A percentile compares a stretch with the other conserved stretches of the same genome.
These are phyloP conservation scores for Jackrogersella multiformis DNA, from an alignment of 495 filamentous ascomycete species.

Conservation along the genomic window DNA sequence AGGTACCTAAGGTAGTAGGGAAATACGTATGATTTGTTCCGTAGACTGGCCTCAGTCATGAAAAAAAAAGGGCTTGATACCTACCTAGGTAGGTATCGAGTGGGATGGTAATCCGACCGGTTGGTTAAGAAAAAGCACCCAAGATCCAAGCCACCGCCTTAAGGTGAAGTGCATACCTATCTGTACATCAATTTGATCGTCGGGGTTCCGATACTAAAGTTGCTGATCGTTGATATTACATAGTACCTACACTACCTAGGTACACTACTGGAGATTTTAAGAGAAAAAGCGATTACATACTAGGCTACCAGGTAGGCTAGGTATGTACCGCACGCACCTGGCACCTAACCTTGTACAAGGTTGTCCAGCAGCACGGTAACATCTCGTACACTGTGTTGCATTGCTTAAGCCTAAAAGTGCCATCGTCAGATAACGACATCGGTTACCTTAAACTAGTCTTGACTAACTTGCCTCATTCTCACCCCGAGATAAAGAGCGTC, in stretches of 20 bases:
- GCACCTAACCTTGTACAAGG: conserved; percentile 13
- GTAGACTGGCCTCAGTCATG: conserved; percentile 7
- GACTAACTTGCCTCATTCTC: conserved; percentile 27
- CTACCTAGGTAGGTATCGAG: not conserved
- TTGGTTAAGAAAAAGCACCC: not conserved
- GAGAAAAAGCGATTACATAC: conserved; percentile 30
- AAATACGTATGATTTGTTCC: conserved; percentile 1
- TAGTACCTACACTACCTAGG: too few relatives aligned
- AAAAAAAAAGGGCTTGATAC: too few relatives aligned
- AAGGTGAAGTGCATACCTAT: conserved; percentile 19
- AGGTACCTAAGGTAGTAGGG: not conserved
- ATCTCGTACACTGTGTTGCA: conserved; percentile 39
- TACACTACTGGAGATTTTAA: conserved; percentile 14
- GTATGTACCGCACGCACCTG: conserved; percentile 27
- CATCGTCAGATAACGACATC: conserved; percentile 44
- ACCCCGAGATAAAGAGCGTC: conserved; percentile 16
- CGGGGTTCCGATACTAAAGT: conserved; percentile 21
- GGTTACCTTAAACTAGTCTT: conserved; percentile 35
- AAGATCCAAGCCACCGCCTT: conserved; percentile 21
- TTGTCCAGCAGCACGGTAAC: conserved; percentile 23
- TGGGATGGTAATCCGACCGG: conserved; percentile 18
- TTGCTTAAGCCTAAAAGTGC: conserved; percentile 22
- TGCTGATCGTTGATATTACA: conserved; percentile 35
- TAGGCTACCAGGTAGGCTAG: too few relatives aligned
- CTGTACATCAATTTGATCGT: conserved; percentile 38